A percentile compares a stretch with the other conserved stretches of the same genome.
Conservation (phyloP, 2,329 filamentous ascomycete genomes). For the Tolypocladium tundrense region DNA sequence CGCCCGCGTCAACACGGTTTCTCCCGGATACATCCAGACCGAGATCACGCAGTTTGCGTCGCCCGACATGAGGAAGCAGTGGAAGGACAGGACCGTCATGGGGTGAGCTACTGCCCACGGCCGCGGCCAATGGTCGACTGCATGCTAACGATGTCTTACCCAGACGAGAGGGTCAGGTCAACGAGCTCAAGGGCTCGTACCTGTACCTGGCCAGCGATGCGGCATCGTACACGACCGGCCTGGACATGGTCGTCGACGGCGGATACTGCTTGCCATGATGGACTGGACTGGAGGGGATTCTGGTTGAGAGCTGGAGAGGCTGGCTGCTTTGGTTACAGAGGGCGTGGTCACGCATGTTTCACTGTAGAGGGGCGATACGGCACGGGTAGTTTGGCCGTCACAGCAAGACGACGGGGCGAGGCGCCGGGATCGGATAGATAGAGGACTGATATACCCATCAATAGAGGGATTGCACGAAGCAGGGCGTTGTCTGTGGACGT, state of each 20-base stretch:
- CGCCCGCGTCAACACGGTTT: conserved; percentile 61
- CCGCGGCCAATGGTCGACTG: not conserved
- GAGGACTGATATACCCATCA: not conserved
- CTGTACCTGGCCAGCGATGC: conserved; percentile 75
- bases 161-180: conserved; percentile 57
- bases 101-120: conserved; percentile 31
- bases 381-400: not conserved
- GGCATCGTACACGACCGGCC: conserved; percentile 69
- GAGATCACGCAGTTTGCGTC: conserved; percentile 59
- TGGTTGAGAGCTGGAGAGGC: not conserved
- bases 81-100: conserved; percentile 74
- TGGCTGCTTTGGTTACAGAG: not conserved
- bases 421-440: not conserved
- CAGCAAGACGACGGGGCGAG: not conserved
- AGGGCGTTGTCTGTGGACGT: not conserved
- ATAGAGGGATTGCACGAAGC: not conserved
- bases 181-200: conserved; percentile 75
- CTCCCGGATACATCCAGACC: conserved; percentile 66
- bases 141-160: not conserved
- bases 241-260: conserved; percentile 66
- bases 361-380: not conserved
- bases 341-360: not conserved
- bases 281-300: not conserved
- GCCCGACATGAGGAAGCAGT: conserved; percentile 57
- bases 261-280: conserved; percentile 50